Base-by-base conservation (phyloP, 2,329 filamentous ascomycete genomes). In the Talaromyces funiculosus region DNA sequence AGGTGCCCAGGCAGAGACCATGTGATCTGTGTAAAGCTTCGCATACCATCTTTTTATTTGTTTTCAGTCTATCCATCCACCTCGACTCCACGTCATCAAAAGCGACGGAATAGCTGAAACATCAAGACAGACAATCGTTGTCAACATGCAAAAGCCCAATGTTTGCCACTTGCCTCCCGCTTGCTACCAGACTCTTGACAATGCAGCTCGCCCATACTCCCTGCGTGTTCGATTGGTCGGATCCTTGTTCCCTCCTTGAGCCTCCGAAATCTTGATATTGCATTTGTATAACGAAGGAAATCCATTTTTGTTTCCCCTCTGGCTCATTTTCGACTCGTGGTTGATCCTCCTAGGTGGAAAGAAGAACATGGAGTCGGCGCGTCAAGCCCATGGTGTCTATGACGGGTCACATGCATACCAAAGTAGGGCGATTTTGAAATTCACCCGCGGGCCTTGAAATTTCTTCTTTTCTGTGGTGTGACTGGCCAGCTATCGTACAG, bases 391-490 rank as follows among this genome's bases (percentile, higher is more conserved):
- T 29, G 14, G 9, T 10, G 7, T 38, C 49, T 49, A 37, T 57
- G 55, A 57, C 55, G 2, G 20, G 18, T 57, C 55, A 57, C 54
- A 57, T 57, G 54, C 40, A 57, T 31, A 14, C 20, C 9, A 29
- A 12, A 14, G 24, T 49, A 26, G 33, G 42, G 42, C 55, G 42
- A 38, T 10, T 33, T 51, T 22, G 55, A 38, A 37, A 38, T 57
- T 14, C 18, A 31, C 55, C 42, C 47, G 42, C 55, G 47, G 42
- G 42, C 29, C 31, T 37, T 35, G 10, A n/a, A 22, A 20, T 20
- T 35, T 22, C 26, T 26, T 12, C 16, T 51, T 51, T 33, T 3
- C 26, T 33, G 47, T 22, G 18, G 47, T 51, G 12, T 22, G 8
- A 35, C 47, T 51, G 47, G 47, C n/a, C 47, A 51, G 47, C 29